Evolutionary conservation across 176 grass and related monocot genomes (phyloP).

Genomic region (Elymus sibiricus): DNA sequence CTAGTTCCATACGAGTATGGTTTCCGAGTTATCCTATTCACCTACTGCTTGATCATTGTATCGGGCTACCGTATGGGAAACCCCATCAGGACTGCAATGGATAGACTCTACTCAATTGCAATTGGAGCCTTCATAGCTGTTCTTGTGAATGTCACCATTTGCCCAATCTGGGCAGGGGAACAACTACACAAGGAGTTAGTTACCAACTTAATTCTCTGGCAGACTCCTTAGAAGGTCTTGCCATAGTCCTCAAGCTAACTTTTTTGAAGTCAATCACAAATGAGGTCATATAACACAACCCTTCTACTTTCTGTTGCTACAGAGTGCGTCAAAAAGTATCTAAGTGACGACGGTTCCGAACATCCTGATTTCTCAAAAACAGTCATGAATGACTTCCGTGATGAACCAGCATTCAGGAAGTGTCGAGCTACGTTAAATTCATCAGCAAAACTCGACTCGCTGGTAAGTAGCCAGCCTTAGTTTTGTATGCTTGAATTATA

Average conservation of each 20-base stretch:
- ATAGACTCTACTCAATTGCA: slow-evolving; percentile 78
- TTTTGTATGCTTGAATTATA: not conserved
- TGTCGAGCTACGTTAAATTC: slow-evolving; percentile 65
- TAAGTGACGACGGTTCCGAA: slow-evolving; percentile 59
- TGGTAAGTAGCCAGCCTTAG: slow-evolving; percentile 38
- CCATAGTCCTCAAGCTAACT: not conserved
- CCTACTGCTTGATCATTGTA: slow-evolving; percentile 78
- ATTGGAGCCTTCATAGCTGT: slow-evolving; percentile 71
- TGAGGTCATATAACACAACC: not conserved
- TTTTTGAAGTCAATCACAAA: not conserved
- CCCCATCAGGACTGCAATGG: slow-evolving; percentile 65
- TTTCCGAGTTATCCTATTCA: slow-evolving; percentile 83
- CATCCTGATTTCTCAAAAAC: slow-evolving; percentile 68
- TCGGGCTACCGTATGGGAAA: slow-evolving; percentile 85
- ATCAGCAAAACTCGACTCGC: slow-evolving; percentile 62
- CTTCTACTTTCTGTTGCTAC: slow-evolving; percentile 15
- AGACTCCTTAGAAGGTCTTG: slow-evolving; percentile 76
- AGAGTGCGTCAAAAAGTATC: slow-evolving; percentile 90
- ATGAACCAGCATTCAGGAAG: slow-evolving; percentile 67
- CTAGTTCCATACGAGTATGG: slow-evolving; percentile 78
- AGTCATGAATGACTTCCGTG: slow-evolving; percentile 68
- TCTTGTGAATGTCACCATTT: slow-evolving; percentile 62
- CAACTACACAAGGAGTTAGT: slow-evolving; percentile 83
- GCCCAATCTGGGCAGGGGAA: slow-evolving; percentile 85
- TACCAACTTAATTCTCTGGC: slow-evolving; percentile 59